Evolutionary conservation across 2,329 filamentous ascomycete genomes (phyloP).

Genomic region (Pezizomycotina sp.): DNA sequence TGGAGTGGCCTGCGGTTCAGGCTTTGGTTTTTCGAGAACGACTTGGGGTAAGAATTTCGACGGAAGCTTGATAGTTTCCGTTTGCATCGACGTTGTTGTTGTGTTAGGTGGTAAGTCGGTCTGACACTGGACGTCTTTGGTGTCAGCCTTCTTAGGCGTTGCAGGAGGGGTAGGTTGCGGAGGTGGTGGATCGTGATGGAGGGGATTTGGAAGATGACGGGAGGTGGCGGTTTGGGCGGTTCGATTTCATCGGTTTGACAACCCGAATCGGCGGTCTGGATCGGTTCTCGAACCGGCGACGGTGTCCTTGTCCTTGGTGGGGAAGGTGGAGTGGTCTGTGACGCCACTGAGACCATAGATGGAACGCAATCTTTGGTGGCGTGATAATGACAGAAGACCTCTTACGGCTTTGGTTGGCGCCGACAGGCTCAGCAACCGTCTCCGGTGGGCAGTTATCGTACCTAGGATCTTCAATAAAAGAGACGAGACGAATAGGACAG

Average conservation of each 20-base stretch:
- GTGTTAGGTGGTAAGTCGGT: conserved; percentile 41
- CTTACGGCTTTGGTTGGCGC: conserved; percentile 58
- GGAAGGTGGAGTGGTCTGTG: conserved; percentile 11
- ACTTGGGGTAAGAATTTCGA: conserved; percentile 15
- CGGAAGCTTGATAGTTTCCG: conserved; percentile 62
- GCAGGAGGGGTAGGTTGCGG: conserved; percentile 65
- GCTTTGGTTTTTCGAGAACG: not conserved
- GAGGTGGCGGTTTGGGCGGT: conserved; percentile 28
- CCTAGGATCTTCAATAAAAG: no score
- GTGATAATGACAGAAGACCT: conserved; percentile 41
- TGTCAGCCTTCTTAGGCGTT: conserved; percentile 55
- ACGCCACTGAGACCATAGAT: no score
- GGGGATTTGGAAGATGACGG: conserved; percentile 45
- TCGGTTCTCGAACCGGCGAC: conserved; percentile 13
- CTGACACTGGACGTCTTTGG: conserved; percentile 70
- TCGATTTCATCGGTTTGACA: conserved; percentile 17
- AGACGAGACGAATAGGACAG: no score
- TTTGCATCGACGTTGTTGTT: conserved; percentile 54
- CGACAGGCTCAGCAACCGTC: no score
- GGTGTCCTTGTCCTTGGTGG: conserved; percentile 14
- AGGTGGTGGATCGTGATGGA: conserved; percentile 81
- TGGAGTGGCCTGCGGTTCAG: no score
- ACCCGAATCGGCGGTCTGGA: conserved; percentile 7
- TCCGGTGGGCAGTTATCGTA: no score
- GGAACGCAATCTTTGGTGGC: conserved; percentile 34